Evolutionary conservation across 2,329 filamentous ascomycete genomes (phyloP).

Genomic region (Emydomyces testavorans): DNA sequence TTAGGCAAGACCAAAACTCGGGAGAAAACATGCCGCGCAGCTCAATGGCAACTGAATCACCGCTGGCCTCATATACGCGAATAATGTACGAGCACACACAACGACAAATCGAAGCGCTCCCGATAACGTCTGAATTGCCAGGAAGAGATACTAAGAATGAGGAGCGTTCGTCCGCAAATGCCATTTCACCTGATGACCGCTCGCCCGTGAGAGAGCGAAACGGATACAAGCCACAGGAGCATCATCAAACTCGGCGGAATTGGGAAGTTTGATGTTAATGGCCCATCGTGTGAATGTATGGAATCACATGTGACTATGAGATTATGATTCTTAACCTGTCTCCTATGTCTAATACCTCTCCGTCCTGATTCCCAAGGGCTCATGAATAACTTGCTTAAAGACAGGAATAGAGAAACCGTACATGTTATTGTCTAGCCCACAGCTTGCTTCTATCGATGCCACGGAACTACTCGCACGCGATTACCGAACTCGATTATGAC

Average conservation of each 20-base stretch:
- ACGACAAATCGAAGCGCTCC: slow-evolving; percentile 13
- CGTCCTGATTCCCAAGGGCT: no score
- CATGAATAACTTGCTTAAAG: no score
- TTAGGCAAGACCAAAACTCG: not conserved
- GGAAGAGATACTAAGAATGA: not conserved
- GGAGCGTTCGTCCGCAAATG: not conserved
- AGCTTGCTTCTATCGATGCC: no score
- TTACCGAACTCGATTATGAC: no score
- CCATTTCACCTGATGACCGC: not conserved
- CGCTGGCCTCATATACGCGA: slow-evolving; percentile 11
- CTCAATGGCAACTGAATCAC: not conserved
- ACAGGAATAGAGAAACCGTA: no score
- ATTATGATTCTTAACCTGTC: no score
- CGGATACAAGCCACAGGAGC: not conserved
- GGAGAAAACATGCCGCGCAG: not conserved
- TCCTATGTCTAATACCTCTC: no score
- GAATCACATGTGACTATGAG: no score
- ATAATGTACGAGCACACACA: slow-evolving; percentile 17
- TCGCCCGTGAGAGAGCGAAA: not conserved
- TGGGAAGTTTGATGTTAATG: not conserved
- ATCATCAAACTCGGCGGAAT: not conserved
- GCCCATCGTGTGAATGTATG: no score
- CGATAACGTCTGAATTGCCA: not conserved
- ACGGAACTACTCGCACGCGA: no score
- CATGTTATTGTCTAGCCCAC: no score